phyloP scores from a whole-genome alignment of 139 green algal genomes.

The Picochlorum sp. region DNA sequence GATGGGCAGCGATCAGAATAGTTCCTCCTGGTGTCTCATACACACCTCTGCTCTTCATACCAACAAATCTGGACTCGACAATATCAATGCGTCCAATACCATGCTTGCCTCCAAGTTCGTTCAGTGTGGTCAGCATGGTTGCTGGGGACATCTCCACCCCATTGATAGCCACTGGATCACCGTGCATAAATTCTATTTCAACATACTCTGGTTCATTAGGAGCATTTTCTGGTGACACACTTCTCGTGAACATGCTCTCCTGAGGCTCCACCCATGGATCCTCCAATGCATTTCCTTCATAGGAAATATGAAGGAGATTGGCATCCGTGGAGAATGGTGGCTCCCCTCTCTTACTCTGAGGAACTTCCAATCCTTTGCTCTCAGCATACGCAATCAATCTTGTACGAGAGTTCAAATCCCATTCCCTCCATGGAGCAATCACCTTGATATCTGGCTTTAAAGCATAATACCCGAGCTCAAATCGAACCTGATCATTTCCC shows the following conservation, averaged over 20 bases:
- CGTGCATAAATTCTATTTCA: conserved; percentile 93
- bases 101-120: conserved; percentile 69
- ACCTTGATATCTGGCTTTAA: conserved; percentile 99
- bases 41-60: conserved; percentile 90
- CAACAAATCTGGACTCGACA: conserved; percentile 96
- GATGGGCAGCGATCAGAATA: conserved; percentile 75
- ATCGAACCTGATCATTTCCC: conserved; percentile 96
- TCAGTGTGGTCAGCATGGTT: conserved; percentile 82
- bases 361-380: conserved; percentile 52
- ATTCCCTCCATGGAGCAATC: conserved; percentile 98
- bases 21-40: conserved; percentile 99
- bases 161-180: conserved; percentile 91
- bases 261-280: conserved; percentile 81
- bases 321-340: conserved; percentile 91
- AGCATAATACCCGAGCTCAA: conserved; percentile 90
- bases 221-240: conserved; percentile 80
- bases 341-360: conserved; percentile 78
- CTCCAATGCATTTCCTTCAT: conserved; percentile 85
- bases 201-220: conserved; percentile 86
- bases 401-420: conserved; percentile 85
- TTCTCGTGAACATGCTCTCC: conserved; percentile 89
- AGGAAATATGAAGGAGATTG: conserved; percentile 95
- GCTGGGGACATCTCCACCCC: conserved; percentile 79
- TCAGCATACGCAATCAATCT: conserved; percentile 87
- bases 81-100: conserved; percentile 88